Conservation (phyloP, 768 basidiomycete genomes). For the Harrya chromipes region DNA sequence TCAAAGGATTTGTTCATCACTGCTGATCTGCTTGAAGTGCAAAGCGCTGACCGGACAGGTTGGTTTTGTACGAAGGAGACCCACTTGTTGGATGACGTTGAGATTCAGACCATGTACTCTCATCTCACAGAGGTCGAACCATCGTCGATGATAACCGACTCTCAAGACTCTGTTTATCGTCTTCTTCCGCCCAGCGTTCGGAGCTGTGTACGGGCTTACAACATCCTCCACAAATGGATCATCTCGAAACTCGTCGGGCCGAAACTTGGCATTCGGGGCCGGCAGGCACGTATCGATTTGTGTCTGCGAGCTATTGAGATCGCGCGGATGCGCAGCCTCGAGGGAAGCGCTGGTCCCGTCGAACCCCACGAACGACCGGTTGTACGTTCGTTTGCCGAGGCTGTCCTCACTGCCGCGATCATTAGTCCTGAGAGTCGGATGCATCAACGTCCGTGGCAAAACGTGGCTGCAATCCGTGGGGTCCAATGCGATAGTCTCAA, state of each 20-base stretch:
- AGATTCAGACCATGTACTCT: conserved; percentile 76
- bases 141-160: conserved; percentile 67
- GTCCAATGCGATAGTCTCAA: conserved; percentile 59
- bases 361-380: conserved; percentile 56
- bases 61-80: conserved; percentile 70
- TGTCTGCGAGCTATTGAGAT: conserved; percentile 72
- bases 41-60: conserved; percentile 73
- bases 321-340: conserved; percentile 58
- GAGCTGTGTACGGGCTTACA: conserved; percentile 73
- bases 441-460: conserved; percentile 76
- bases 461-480: conserved; percentile 61
- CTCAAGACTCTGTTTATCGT: conserved; percentile 69
- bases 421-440: conserved; percentile 77
- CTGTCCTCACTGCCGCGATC: conserved; percentile 70
- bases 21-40: conserved; percentile 76
- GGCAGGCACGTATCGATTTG: conserved; percentile 73
- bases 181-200: conserved; percentile 73
- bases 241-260: conserved; percentile 66
- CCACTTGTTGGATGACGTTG: conserved; percentile 54
- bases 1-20: conserved; percentile 72
- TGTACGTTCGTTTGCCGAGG: conserved; percentile 78
- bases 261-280: conserved; percentile 55
- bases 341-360: conserved; percentile 31
- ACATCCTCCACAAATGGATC: conserved; percentile 76
- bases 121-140: conserved; percentile 71